phyloP scores from a whole-genome alignment of 495 filamentous ascomycete species.

The Neurospora pannonica region DNA sequence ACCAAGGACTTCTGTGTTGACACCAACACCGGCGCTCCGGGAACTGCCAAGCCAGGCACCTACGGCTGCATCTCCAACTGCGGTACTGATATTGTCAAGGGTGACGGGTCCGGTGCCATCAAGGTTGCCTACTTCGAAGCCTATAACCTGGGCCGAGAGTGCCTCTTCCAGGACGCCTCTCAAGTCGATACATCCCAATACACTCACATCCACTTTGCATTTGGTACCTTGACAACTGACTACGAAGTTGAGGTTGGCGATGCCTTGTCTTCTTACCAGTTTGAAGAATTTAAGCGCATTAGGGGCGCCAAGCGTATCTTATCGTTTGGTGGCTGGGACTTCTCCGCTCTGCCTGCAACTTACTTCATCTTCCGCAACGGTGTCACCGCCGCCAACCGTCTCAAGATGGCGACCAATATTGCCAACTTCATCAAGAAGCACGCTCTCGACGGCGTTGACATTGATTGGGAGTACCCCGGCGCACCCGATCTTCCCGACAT shows the following conservation, averaged over 20 bases:
- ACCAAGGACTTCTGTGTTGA: slow-evolving; percentile 34
- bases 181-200: slow-evolving; percentile 9
- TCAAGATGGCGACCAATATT: slow-evolving; percentile 13
- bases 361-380: slow-evolving; percentile 16
- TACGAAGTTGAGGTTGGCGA: slow-evolving; percentile 11
- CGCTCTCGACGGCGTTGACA: too few relatives aligned
- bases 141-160: slow-evolving; percentile 16
- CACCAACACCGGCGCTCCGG: slow-evolving; percentile 22
- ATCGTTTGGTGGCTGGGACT: slow-evolving; percentile 23
- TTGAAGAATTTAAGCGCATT: slow-evolving; percentile 11
- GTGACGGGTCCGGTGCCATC: not conserved
- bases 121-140: slow-evolving; percentile 24
- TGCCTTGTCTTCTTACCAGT: slow-evolving; percentile 7
- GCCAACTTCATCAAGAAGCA: slow-evolving; percentile 15
- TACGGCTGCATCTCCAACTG: slow-evolving; percentile 41
- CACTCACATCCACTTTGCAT: slow-evolving; percentile 17
- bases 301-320: slow-evolving; percentile 18
- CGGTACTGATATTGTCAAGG: slow-evolving; percentile 17
- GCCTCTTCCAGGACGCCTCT: slow-evolving; percentile 15
- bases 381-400: slow-evolving; percentile 8
- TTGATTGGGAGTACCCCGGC: slow-evolving; percentile 30
- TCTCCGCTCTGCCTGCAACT: slow-evolving; percentile 12
- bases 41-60: slow-evolving; percentile 17
- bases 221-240: slow-evolving; percentile 10
- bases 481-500: slow-evolving; percentile 19